These are phyloP conservation scores for Corylus avellana DNA, from an alignment of 306 rosid genomes.

Conservation along the genomic window DNA sequence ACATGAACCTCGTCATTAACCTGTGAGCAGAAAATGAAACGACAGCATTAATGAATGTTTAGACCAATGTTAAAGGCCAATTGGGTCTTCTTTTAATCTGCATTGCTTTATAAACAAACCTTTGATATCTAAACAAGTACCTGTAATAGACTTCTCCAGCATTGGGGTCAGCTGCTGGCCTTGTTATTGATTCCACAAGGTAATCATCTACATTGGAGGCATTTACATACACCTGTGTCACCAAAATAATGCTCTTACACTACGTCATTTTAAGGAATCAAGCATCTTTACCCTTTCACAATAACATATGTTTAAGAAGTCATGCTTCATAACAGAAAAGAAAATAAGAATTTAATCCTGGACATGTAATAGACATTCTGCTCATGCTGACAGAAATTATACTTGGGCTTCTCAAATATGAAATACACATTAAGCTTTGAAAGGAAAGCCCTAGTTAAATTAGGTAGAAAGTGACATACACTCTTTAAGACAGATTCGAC, in stretches of 20 bases:
- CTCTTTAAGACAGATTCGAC: constrained; percentile 76
- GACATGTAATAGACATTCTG: constrained; percentile 1
- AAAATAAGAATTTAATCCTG: not conserved
- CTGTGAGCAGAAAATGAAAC: constrained; percentile 39
- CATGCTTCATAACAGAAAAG: not conserved
- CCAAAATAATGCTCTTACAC: constrained; percentile 1
- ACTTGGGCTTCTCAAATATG: constrained; percentile 2
- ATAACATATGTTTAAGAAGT: not conserved
- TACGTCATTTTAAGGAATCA: not conserved
- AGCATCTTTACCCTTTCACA: not conserved
- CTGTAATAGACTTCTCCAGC: constrained; percentile 95
- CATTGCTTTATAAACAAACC: not conserved
- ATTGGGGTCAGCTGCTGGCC: constrained; percentile 88
- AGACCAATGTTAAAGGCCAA: not conserved
- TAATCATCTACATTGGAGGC: constrained; percentile 87
- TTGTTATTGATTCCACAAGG: constrained; percentile 82
- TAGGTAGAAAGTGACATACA: constrained; percentile 43
- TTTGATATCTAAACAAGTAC: constrained; percentile 31
- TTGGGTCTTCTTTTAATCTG: not conserved
- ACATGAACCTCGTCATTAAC: constrained; percentile 87
- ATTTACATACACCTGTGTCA: constrained; percentile 66
- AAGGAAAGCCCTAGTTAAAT: constrained; percentile 20
- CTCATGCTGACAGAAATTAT: not conserved
- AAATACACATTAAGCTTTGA: not conserved
- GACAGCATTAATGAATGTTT: not conserved